Evolutionary conservation across 768 basidiomycete species (phyloP).

Genomic region (Naganishia kalamii): DNA sequence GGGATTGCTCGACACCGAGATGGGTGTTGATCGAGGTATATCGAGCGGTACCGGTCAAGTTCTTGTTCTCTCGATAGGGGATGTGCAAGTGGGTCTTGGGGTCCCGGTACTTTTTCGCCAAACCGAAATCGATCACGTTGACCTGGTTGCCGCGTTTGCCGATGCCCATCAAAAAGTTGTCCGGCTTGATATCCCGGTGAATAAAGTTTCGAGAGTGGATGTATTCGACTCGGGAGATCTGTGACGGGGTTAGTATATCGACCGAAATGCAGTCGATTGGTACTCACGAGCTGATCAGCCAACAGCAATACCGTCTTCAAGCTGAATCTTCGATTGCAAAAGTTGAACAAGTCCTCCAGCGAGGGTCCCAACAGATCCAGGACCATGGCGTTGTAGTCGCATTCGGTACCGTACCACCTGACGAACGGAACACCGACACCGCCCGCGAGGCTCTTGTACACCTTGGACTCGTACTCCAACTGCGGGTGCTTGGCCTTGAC

Average conservation of each 20-base stretch:
- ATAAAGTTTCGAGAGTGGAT: conserved; percentile 91
- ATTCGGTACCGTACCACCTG: conserved; percentile 86
- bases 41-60: conserved; percentile 93
- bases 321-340: conserved; percentile 75
- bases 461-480: conserved; percentile 81
- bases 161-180: conserved; percentile 98
- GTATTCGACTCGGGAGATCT: conserved; percentile 94
- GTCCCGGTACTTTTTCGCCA: conserved; percentile 99
- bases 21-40: conserved; percentile 99
- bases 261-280: conserved; percentile 14
- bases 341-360: conserved; percentile 51
- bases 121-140: conserved; percentile 65
- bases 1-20: conserved; percentile 91
- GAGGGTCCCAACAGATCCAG: conserved; percentile 70
- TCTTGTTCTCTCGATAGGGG: conserved; percentile 99
- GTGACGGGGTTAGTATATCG: conserved; percentile 28
- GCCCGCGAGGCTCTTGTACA: conserved; percentile 85
- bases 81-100: conserved; percentile 99
- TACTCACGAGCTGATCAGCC: conserved; percentile 83
- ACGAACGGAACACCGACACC: conserved; percentile 85
- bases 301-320: conserved; percentile 90
- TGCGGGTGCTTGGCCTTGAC: conserved; percentile 99
- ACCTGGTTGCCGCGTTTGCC: conserved; percentile 99
- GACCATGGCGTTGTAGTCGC: conserved; percentile 99
- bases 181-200: conserved; percentile 96